Evolutionary conservation across 2,329 filamentous ascomycete species (phyloP), one percentile per base, ranked within the genome.

Genomic region (Lasiodiplodia sp.): DNA sequence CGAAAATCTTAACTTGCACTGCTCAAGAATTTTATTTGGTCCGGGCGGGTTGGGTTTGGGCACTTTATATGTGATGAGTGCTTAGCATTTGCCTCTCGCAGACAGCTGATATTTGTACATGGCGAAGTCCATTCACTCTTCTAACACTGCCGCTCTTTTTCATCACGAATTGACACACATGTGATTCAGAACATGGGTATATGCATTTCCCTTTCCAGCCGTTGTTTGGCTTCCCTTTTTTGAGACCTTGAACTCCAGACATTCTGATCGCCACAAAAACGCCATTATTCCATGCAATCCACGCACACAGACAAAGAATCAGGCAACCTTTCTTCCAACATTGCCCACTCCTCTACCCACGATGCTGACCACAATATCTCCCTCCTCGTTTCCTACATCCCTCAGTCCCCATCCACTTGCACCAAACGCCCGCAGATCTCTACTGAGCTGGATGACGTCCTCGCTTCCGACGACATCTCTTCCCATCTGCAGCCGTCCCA

Each of bases 321-420:
- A 90, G 71, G 88, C 88, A 78, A 97, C 91, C 83, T 98, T 98
- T 76, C 94, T 89, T 66, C 95, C 95, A 60, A 98, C 92, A 78
- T 98, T 99, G 37, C 96, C 96, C 69, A 99, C 92, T 53, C 96
- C 96, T 74, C 89, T 90, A 38, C 96, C 96, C 76, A 98, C 97
- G 53, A 99, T 91, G 73, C 93, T 96, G 73, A 99, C 86, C 70
- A 97, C 87, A 64, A 98, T 86, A 78, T 97, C 79, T 18, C 91
- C 87, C 38, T 88, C 88, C 31, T 88, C 86, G 14, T 66, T 68
- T n/a, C 55, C 60, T 21, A 88, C 89, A 72, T 95, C 92, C 75
- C 94, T 86, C 75, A 98, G 83, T 16, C 95, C 95, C 95, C 95
- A 98, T 69, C 91, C 93, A 72, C 91, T 94, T 53, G 92, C 92